phyloP scores from a whole-genome alignment of 192 early-diverging fungal genomes.

The Entomortierella beljakovae region DNA sequence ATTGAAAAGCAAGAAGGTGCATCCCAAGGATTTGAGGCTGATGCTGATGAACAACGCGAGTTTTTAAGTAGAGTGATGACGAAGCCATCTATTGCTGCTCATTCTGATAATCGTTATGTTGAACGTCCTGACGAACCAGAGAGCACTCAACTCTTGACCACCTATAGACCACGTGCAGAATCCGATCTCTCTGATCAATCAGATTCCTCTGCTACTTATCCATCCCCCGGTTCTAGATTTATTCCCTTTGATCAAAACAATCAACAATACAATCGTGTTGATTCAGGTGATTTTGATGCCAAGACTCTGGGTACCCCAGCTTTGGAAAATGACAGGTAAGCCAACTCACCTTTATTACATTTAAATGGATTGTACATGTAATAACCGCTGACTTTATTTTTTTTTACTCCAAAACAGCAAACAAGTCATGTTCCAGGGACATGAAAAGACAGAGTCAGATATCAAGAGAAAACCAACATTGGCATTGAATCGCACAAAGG shows the following conservation, averaged over 20 bases:
- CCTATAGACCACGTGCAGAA: slow-evolving; percentile 22
- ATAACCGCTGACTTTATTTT: background rate
- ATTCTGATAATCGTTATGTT: background rate
- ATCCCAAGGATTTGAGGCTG: slow-evolving; percentile 42
- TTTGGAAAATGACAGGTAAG: slow-evolving; percentile 38
- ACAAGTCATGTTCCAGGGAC: slow-evolving; percentile 46
- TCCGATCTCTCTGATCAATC: slow-evolving; percentile 36
- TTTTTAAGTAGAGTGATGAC: no score
- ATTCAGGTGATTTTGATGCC: slow-evolving; percentile 9
- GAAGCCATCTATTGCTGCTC: slow-evolving; percentile 14
- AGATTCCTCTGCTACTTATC: slow-evolving; percentile 21
- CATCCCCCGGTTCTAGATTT: slow-evolving; percentile 19
- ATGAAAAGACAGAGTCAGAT: slow-evolving; percentile 24
- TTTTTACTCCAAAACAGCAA: slow-evolving; percentile 1
- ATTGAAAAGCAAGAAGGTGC: slow-evolving; percentile 69
- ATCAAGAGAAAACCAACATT: slow-evolving; percentile 56
- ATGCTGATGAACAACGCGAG: slow-evolving; percentile 47
- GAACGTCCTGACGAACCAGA: slow-evolving; percentile 12
- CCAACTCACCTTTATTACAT: background rate
- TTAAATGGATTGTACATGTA: no score
- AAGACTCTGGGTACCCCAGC: slow-evolving; percentile 38
- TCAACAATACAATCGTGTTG: background rate
- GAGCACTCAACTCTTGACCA: slow-evolving; percentile 22
- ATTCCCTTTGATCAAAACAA: slow-evolving; percentile 3
- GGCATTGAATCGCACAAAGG: slow-evolving; percentile 41